Conservation (phyloP, 495 filamentous ascomycete species). For the Hypoxylon fragiforme region DNA sequence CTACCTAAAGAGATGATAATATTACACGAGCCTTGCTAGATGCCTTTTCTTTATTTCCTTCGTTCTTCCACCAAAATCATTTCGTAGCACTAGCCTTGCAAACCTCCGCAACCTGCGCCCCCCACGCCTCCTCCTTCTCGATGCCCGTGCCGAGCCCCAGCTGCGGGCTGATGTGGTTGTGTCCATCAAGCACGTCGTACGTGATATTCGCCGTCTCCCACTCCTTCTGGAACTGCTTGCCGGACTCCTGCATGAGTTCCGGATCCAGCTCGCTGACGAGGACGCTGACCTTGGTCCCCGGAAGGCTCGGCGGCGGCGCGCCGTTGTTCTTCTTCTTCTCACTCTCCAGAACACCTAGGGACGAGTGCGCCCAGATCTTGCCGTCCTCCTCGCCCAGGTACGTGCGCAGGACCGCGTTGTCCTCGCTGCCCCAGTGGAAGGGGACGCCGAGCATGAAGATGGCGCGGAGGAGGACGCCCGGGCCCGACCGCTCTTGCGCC, state of each 20-base stretch:
- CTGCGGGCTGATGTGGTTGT: slow-evolving; percentile 52
- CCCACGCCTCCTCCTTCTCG: slow-evolving; percentile 47
- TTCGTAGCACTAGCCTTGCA: slow-evolving; percentile 16
- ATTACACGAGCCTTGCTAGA: not conserved
- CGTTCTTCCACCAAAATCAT: no score
- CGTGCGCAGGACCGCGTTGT: slow-evolving; percentile 26
- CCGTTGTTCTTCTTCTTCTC: slow-evolving; percentile 20
- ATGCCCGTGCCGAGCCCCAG: slow-evolving; percentile 41
- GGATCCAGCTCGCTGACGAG: slow-evolving; percentile 48
- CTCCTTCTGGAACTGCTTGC: slow-evolving; percentile 37
- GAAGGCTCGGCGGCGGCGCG: slow-evolving; percentile 30
- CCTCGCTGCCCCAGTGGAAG: slow-evolving; percentile 37
- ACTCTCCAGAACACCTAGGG: slow-evolving; percentile 37
- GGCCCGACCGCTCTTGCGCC: slow-evolving; percentile 17
- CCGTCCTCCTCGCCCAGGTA: slow-evolving; percentile 42
- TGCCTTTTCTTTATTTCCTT: no score
- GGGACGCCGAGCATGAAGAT: slow-evolving; percentile 43
- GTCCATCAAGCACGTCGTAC: slow-evolving; percentile 39
- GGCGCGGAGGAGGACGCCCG: slow-evolving; percentile 39
- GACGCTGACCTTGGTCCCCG: slow-evolving; percentile 33
- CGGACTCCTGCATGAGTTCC: slow-evolving; percentile 38
- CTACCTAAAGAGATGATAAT: no score
- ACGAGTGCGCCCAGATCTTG: slow-evolving; percentile 32
- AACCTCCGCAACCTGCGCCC: slow-evolving; percentile 41
- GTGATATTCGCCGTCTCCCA: slow-evolving; percentile 37